Conservation (phyloP, 2,329 filamentous ascomycete genomes). For the Emergomyces orientalis region DNA sequence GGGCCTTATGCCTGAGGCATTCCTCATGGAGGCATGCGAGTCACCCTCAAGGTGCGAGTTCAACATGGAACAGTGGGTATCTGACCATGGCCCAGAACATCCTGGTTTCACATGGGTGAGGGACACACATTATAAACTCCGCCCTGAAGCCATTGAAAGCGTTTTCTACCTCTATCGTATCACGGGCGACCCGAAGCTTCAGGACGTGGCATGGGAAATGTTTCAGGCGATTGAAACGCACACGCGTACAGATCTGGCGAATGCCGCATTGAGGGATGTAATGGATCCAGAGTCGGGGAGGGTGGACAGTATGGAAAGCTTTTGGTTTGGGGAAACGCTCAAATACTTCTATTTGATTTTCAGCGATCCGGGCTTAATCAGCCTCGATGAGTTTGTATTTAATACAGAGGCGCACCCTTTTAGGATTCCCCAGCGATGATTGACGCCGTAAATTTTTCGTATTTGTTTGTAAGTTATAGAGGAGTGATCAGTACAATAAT, state of each 20-base stretch:
- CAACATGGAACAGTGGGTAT: not conserved
- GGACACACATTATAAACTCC: conserved; percentile 27
- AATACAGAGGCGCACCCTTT: conserved; percentile 5
- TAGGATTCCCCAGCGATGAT: not conserved
- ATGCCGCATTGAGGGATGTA: conserved; percentile 44
- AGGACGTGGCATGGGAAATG: conserved; percentile 80
- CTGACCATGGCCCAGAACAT: not conserved
- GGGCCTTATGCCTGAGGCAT: conserved; percentile 48
- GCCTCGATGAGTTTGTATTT: conserved; percentile 59
- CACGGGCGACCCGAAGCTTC: conserved; percentile 65
- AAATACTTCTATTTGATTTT: conserved; percentile 89
- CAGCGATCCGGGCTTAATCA: conserved; percentile 53
- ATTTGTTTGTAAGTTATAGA: not conserved
- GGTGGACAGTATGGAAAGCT: conserved; percentile 68
- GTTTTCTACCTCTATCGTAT: conserved; percentile 88
- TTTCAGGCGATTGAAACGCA: conserved; percentile 60
- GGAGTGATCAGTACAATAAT: not conserved
- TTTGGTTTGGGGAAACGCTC: conserved; percentile 83
- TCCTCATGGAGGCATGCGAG: conserved; percentile 36
- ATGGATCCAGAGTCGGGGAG: conserved; percentile 48
- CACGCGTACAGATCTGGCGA: conserved; percentile 57
- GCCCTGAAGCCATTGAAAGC: conserved; percentile 78
- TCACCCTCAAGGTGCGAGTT: conserved; percentile 10
- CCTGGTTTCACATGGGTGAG: not conserved
- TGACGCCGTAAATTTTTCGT: not conserved